Base-by-base conservation (phyloP, 805 yeast species). In the Tetrapisispora phaffii region DNA sequence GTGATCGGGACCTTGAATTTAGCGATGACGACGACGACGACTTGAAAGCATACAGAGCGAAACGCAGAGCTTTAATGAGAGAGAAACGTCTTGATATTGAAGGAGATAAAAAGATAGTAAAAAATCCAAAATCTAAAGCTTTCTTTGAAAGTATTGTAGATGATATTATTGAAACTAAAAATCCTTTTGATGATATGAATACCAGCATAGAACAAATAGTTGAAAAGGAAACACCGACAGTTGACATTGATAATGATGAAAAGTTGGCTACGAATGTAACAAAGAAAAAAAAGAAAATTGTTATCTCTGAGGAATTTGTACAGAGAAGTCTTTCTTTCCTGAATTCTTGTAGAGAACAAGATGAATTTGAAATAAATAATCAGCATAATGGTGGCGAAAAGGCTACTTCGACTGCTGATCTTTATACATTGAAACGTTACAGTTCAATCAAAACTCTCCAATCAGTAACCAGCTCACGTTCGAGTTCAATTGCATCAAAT, bases 1-100 rank as follows among this genome's bases (percentile, higher is more conserved):
- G 69, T 4, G 75, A 71, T 37, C 74, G 76, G 3, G 82, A 76
- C 44, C 65, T 82, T 17, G 89, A 82, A 52, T 63, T 82, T 37
- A 80, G 85, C 58, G 88, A 81, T 49, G 90, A 81, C 50, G 93
- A 82, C 47, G 88, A 82, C 55, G 82, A 76, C 44, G 68, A 74
- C 36, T 45, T 63, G 17, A 44, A 49, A 37, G 49, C 50, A 28
- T 63, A 74, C 48, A 55, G 60, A 20, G 60, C 70, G 45, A 76
- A 73, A 8, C 72, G 72, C 53, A 62, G 73, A 51, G 66, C 68
- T 52, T 57, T 68, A 44, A 79, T 80, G 60, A 69, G 71, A 53
- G 66, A 71, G 54, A 66, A 76, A 54, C 59, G 77, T 50, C 50
- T 73, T 54, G 73, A 73, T 49, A 29, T 52, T 17, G 72, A 69